Percentiles rank a stretch among this genome's conserved stretches.
Evolutionary conservation across 768 basidiomycete species (phyloP).

Genomic region (Hericium rajendrae): DNA sequence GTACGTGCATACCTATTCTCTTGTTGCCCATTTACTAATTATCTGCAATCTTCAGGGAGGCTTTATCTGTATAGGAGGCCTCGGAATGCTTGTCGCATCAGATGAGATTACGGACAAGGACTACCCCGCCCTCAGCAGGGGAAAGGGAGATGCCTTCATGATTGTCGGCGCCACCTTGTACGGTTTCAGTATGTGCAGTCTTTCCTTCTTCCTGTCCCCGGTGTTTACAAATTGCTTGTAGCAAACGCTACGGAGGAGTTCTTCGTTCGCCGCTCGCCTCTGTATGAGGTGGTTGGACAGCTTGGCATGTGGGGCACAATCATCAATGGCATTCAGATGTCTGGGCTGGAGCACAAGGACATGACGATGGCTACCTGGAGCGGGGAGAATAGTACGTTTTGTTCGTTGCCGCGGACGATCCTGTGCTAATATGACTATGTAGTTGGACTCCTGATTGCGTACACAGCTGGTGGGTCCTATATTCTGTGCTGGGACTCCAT

Average conservation of each 20-base stretch:
- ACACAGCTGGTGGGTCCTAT: conserved; percentile 30
- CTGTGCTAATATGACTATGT: neutral
- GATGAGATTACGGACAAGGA: conserved; percentile 74
- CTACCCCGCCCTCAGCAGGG: conserved; percentile 52
- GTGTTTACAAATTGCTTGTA: conserved; percentile 18
- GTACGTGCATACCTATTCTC: conserved; percentile 29
- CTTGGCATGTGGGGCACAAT: conserved; percentile 79
- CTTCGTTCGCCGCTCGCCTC: conserved; percentile 66
- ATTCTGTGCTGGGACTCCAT: neutral
- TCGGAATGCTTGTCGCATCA: conserved; percentile 72
- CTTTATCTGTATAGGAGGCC: conserved; percentile 60
- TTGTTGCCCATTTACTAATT: neutral
- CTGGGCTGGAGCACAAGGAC: conserved; percentile 57
- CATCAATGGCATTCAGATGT: conserved; percentile 71
- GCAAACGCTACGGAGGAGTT: conserved; percentile 87
- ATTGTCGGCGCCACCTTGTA: conserved; percentile 78
- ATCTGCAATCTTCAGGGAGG: conserved; percentile 41
- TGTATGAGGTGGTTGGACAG: conserved; percentile 85
- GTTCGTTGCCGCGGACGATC: neutral
- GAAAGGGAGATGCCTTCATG: conserved; percentile 82
- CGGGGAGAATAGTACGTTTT: conserved; percentile 51
- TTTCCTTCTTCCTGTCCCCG: neutral
- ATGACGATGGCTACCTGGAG: conserved; percentile 68
- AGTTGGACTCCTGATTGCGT: conserved; percentile 46
- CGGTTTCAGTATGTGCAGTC: conserved; percentile 58